Conservation (phyloP, 1,284 basidiomycete genomes). For the Flammula alnicola region DNA sequence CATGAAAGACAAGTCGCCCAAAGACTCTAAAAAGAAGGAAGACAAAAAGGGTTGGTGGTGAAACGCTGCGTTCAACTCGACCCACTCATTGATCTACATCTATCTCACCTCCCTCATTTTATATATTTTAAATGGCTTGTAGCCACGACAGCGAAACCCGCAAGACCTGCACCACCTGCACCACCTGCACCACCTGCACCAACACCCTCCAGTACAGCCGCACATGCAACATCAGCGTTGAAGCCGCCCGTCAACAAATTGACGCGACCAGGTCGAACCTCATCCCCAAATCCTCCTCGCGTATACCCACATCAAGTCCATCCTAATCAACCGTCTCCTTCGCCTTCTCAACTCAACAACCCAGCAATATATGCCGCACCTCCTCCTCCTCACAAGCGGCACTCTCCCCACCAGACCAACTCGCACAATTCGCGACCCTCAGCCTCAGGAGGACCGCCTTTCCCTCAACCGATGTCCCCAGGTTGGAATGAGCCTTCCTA, state of each 20-base stretch:
- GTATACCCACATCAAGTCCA: conserved; percentile 28
- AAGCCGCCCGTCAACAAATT: conserved; percentile 21
- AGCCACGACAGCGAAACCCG: conserved; percentile 12
- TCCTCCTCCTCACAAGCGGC: conserved; percentile 11
- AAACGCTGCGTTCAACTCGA: conserved; percentile 11
- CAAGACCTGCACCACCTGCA: conserved; percentile 12
- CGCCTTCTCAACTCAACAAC: conserved; percentile 50
- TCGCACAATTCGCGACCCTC: conserved; percentile 9
- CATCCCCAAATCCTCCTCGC: conserved; percentile 18
- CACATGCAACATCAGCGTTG: conserved; percentile 9
- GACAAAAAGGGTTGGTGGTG: conserved; percentile 46
- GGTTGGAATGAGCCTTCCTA: too few species aligned
- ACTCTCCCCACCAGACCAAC: conserved; percentile 9
- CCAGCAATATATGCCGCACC: conserved; percentile 41
- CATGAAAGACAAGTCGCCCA: conserved; percentile 29
- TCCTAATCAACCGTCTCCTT: conserved; percentile 45
- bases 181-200: conserved; percentile 11
- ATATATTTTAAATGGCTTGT: conserved; percentile 1
- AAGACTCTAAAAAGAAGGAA: conserved; percentile 38
- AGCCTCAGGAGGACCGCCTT: conserved; percentile 6
- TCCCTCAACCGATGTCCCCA: conserved; percentile 18
- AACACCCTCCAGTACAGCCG: too few species aligned
- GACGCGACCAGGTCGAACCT: conserved; percentile 16
- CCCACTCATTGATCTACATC: conserved; percentile 16
- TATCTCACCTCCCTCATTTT: conserved; percentile 6